phyloP scores from a whole-genome alignment of 1,284 basidiomycete genomes.

The Ustilago cynodontis region DNA sequence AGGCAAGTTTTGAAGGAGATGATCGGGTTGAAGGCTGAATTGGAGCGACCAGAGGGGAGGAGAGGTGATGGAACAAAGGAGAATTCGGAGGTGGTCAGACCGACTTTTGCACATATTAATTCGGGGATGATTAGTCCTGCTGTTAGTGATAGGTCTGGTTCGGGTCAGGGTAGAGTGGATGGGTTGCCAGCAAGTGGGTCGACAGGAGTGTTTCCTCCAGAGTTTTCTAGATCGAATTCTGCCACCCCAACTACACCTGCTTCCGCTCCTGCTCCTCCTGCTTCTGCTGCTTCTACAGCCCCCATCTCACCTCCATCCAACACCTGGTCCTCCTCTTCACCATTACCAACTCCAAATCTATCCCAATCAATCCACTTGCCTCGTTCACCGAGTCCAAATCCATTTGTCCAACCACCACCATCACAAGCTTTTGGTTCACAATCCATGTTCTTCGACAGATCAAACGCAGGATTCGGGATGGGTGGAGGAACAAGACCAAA shows the following conservation, averaged over 20 bases:
- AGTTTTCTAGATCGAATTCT: constrained; percentile 11
- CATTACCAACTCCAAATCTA: constrained; percentile 9
- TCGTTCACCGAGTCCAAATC: too few species aligned
- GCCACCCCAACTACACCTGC: constrained; percentile 2
- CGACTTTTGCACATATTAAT: constrained; percentile 17
- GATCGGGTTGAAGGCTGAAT: constrained; percentile 35
- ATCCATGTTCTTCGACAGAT: constrained; percentile 32
- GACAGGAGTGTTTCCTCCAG: neutral
- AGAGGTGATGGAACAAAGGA: neutral
- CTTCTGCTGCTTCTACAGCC: neutral
- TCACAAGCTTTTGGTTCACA: constrained; percentile 8
- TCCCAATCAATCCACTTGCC: constrained; percentile 27
- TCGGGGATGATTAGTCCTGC: constrained; percentile 13
- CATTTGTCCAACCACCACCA: too few species aligned
- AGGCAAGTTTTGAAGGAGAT: constrained; percentile 47
- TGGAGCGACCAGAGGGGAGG: constrained; percentile 20
- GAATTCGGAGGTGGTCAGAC: neutral
- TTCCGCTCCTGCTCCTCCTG: neutral
- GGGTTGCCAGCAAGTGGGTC: neutral
- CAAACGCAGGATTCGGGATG: neutral
- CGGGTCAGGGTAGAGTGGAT: constrained; percentile 11
- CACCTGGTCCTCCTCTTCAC: constrained; percentile 7
- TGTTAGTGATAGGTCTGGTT: neutral
- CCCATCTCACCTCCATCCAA: constrained; percentile 3
- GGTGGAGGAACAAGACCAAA: constrained; percentile 6